These are phyloP conservation scores for Gossypium herbaceum DNA, from an alignment of 345 rosid species.

Conservation along the genomic window DNA sequence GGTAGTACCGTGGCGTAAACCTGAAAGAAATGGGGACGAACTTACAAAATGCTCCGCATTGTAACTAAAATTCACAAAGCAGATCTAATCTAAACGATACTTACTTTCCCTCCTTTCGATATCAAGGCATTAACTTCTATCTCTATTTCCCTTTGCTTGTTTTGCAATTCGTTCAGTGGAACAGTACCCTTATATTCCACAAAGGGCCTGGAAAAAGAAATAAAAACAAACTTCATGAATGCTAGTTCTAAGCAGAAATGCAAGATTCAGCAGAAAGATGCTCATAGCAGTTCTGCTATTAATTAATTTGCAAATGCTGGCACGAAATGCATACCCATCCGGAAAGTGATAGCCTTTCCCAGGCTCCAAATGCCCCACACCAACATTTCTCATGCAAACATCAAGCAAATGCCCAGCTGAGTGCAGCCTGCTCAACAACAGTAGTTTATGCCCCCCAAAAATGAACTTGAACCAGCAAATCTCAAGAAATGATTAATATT, in stretches of 20 bases:
- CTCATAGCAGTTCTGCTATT: not conserved
- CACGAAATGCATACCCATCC: constrained; percentile 50
- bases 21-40: constrained; percentile 27
- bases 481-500: not conserved
- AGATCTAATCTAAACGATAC: constrained; percentile 10
- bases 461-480: not conserved
- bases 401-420: constrained; percentile 90
- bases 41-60: not conserved
- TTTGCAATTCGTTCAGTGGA: constrained; percentile 50
- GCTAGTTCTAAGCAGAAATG: not conserved
- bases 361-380: constrained; percentile 66
- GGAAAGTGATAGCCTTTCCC: constrained; percentile 88
- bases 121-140: constrained; percentile 60
- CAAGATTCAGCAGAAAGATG: not conserved
- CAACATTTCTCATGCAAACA: constrained; percentile 50
- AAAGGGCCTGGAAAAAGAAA: constrained; percentile 56
- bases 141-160: constrained; percentile 58
- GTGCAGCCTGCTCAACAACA: constrained; percentile 53
- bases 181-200: constrained; percentile 74
- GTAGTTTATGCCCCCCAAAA: not conserved
- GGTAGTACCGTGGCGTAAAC: constrained; percentile 54
- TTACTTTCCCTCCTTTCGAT: constrained; percentile 63
- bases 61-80: not conserved
- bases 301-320: not conserved
- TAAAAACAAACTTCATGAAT: constrained; percentile 14